Percentiles rank a stretch among this genome's conserved stretches.
phyloP scores from a whole-genome alignment of 108 stramenopile genomes.

The Ochromonas danica region DNA sequence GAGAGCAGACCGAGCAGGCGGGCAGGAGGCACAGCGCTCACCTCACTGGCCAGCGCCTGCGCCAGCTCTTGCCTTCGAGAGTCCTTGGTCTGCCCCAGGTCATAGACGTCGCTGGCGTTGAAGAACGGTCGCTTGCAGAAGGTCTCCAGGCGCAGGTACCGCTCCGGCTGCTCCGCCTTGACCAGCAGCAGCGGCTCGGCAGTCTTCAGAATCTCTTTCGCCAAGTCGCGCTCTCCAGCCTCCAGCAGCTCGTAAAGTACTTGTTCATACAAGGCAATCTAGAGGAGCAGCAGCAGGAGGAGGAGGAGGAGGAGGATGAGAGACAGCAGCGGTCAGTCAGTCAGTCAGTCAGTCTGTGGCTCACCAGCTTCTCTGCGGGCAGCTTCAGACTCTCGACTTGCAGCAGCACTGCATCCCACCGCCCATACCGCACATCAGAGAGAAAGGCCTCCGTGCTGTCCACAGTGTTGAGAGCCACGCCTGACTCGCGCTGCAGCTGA shows the following conservation, averaged over 20 bases:
- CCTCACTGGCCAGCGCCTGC: conserved; percentile 1
- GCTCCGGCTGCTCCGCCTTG: conserved; percentile 49
- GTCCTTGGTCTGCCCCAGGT: conserved; percentile 8
- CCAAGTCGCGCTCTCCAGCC: conserved; percentile 52
- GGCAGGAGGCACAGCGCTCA: not conserved
- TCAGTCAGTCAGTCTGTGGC: conserved; percentile 42
- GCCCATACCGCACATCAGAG: conserved; percentile 50
- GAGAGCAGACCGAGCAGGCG: not conserved
- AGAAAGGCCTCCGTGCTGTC: conserved; percentile 47
- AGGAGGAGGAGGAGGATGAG: not conserved
- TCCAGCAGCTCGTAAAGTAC: conserved; percentile 52
- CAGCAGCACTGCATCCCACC: conserved; percentile 58
- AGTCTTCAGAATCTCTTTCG: conserved; percentile 51
- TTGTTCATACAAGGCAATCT: conserved; percentile 33
- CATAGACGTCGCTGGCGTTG: not conserved
- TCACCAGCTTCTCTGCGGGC: conserved; percentile 49
- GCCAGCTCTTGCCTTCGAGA: conserved; percentile 36
- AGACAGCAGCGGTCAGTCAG: not conserved
- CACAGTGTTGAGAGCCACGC: conserved; percentile 57
- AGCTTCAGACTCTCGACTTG: conserved; percentile 51
- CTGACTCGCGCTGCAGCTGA: conserved; percentile 54
- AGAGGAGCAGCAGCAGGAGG: not conserved
- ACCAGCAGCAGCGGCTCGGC: conserved; percentile 46
- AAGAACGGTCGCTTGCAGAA: conserved; percentile 39
- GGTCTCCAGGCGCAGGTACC: conserved; percentile 49